phyloP scores from a whole-genome alignment of 345 rosid species.

The Rubroshorea leprosula region DNA sequence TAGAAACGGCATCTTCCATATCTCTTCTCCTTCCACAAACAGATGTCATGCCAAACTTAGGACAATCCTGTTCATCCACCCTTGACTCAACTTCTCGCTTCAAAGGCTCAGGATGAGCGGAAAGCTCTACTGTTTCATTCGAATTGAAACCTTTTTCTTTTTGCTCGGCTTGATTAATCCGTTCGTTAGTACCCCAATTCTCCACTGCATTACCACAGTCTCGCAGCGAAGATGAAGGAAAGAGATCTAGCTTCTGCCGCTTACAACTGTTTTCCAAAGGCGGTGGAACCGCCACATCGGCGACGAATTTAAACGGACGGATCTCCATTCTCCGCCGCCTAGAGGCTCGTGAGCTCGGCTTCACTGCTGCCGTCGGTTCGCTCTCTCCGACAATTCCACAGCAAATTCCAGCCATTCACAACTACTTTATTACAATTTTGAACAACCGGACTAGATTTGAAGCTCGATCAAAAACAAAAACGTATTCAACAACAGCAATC shows the following conservation, averaged over 20 bases:
- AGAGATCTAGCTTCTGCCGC: slow-evolving; percentile 36
- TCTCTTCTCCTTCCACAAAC: slow-evolving; percentile 89
- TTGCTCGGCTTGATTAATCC: slow-evolving; percentile 10
- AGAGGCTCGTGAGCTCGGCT: slow-evolving; percentile 43
- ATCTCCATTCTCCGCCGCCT: slow-evolving; percentile 57
- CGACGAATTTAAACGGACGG: slow-evolving; percentile 43
- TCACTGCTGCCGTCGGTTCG: slow-evolving; percentile 44
- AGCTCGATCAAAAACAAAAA: background rate
- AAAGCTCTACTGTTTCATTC: background rate
- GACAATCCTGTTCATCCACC: slow-evolving; percentile 17
- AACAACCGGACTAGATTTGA: background rate
- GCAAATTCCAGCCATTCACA: slow-evolving; percentile 67
- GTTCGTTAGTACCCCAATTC: slow-evolving; percentile 3
- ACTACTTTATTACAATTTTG: background rate
- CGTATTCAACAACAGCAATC: background rate
- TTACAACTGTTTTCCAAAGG: slow-evolving; percentile 41
- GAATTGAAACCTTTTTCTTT: background rate
- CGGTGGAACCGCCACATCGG: slow-evolving; percentile 36
- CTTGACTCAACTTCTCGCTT: background rate
- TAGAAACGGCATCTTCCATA: slow-evolving; percentile 91
- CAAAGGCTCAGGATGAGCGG: background rate
- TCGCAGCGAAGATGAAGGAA: background rate
- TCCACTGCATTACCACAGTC: slow-evolving; percentile 20
- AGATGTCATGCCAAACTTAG: slow-evolving; percentile 74
- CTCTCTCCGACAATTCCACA: slow-evolving; percentile 67